Evolutionary conservation across 73 alveolate genomes (phyloP), one percentile per base, ranked within the genome.

Genomic region (Stentor coeruleus): DNA sequence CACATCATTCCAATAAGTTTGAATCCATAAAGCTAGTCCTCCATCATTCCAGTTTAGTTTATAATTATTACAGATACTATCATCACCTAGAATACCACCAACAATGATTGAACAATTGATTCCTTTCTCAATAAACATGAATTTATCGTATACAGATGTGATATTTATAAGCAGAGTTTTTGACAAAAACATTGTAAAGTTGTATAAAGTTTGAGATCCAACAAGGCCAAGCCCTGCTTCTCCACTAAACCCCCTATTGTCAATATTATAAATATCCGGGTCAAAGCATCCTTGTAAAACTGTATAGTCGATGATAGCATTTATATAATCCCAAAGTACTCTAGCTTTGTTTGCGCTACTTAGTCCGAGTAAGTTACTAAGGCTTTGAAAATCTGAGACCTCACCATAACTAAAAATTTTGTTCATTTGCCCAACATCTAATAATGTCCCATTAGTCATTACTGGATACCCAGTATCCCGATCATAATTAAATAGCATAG

Each of bases 261-360:
- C 72, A 14, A 37, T 37, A 75, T 75, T 75, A 33, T 39, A 75
- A 38, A 40, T 75, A 39, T 0, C 0, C 38, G 26, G 72, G 2
- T 75, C 83, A 33, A 20, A 26, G 14, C 83, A 26, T 2, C 83
- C 83, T 39, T 75, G 83, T 1, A 75, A 33, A 75, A n/a, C 83
- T 75, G 83, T 75, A 14, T 20, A 75, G 33, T 15, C 85, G 1
- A 75, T 66, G 6, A 75, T 38, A n/a, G 15, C 83, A 33, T 75
- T 75, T 0, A 75, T 33, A 75, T 75, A 75, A 66, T 75, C 83
- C 72, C 83, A 75, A 33, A 75, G 38, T 1, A 75, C 66, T 38
- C 38, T 38, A 28, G 72, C 83, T 14, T 66, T 20, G 31, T 75
- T 33, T 75, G 28, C 77, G 33, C 33, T 14, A 20, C 33, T 66